These are phyloP conservation scores for Aurantiochytrium sp. DNA, from an alignment of 108 stramenopile genomes.

Conservation along the genomic window DNA sequence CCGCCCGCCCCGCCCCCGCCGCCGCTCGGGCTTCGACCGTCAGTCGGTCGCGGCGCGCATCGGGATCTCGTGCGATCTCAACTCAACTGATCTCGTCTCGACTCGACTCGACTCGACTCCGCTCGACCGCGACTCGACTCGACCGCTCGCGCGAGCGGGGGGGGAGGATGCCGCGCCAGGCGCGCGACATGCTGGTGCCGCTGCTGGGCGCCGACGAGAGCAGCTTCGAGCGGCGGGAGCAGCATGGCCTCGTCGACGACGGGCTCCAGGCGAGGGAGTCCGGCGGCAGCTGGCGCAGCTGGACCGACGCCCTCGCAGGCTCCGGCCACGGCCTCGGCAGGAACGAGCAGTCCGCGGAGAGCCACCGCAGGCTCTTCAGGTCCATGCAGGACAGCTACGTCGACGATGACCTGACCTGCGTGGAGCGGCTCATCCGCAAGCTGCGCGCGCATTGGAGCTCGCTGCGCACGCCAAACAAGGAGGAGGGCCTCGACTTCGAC, in stretches of 20 bases:
- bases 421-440: not conserved
- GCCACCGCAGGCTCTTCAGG: not conserved
- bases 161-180: not conserved
- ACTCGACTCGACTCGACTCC: no score
- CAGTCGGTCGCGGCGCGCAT: no score
- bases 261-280: not conserved
- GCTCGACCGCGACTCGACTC: no score
- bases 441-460: not conserved
- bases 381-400: not conserved
- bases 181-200: not conserved
- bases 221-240: not conserved
- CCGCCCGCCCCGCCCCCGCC: no score
- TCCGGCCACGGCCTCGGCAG: no score
- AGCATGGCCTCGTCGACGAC: not conserved
- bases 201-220: not conserved
- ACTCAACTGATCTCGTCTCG: no score
- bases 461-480: constrained; percentile 6
- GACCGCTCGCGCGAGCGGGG: not conserved
- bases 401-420: not conserved
- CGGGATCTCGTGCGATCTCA: no score
- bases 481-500: constrained; percentile 28
- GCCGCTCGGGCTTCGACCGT: no score
- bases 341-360: no score
- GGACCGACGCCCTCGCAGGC: not conserved
- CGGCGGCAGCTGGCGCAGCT: not conserved